Percentiles rank a stretch among this genome's conserved stretches.
Evolutionary conservation across 192 early-diverging fungal genomes (phyloP).

Genomic region (Backusella parvicylindrica): DNA sequence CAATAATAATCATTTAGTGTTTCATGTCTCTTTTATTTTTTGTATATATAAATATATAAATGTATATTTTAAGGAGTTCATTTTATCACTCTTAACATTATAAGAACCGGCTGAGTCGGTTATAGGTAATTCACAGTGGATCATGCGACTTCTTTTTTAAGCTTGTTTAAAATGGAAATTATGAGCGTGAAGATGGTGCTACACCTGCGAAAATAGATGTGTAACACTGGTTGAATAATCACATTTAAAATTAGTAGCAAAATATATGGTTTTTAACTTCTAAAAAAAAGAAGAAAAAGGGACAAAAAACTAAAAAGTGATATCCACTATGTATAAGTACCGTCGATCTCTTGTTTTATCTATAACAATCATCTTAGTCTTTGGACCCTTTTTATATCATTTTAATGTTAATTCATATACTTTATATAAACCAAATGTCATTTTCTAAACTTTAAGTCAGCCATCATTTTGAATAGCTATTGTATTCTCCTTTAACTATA

Average conservation of each 20-base stretch:
- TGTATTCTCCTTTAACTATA: no score
- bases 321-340: no score
- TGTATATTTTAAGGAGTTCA: neutral
- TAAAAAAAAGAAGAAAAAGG: no score
- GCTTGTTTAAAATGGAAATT: conserved; percentile 6
- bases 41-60: neutral
- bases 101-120: neutral
- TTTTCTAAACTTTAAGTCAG: no score
- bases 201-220: neutral
- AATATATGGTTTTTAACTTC: no score
- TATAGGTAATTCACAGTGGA: neutral
- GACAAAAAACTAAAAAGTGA: no score
- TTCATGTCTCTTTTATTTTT: neutral
- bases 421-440: no score
- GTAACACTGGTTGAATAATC: neutral
- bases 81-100: neutral
- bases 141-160: neutral
- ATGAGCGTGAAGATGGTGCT: conserved; percentile 4
- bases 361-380: no score
- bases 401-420: no score
- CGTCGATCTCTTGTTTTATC: no score
- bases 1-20: neutral
- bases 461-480: no score
- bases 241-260: neutral
- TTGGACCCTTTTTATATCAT: no score